Percentiles rank a stretch among this genome's conserved stretches.
These are phyloP conservation scores for Nigrospora sphaerica DNA, from an alignment of 2,329 filamentous ascomycete species.

Conservation along the genomic window DNA sequence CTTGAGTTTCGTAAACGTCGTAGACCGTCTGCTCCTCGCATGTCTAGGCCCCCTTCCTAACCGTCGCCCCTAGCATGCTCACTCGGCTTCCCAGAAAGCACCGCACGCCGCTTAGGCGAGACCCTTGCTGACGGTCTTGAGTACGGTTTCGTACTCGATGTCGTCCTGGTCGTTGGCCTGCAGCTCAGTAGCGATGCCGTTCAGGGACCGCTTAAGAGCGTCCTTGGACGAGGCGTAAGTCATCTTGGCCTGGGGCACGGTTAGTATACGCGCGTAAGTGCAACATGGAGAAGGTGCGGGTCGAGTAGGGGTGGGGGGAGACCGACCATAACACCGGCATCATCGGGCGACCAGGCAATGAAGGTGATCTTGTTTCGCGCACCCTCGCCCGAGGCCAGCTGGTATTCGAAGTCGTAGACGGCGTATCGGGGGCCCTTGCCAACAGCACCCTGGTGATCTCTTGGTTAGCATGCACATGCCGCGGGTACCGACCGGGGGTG, in stretches of 20 bases:
- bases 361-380: constrained; percentile 72
- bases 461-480: constrained; percentile 31
- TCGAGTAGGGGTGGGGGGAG: background rate
- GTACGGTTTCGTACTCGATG: constrained; percentile 68
- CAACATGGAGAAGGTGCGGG: background rate
- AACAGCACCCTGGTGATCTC: constrained; percentile 39
- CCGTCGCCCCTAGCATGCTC: background rate
- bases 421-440: constrained; percentile 73
- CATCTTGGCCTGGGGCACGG: constrained; percentile 66
- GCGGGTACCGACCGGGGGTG: background rate
- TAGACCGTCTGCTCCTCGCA: constrained; percentile 3
- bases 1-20: constrained; percentile 5
- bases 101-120: constrained; percentile 32
- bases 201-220: constrained; percentile 72
- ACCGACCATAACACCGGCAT: constrained; percentile 69
- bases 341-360: constrained; percentile 75
- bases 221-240: constrained; percentile 86
- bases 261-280: constrained; percentile 9
- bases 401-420: constrained; percentile 80
- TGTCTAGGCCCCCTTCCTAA: background rate
- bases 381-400: constrained; percentile 64
- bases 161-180: constrained; percentile 82
- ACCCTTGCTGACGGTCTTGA: constrained; percentile 60
- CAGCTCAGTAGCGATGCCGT: constrained; percentile 67
- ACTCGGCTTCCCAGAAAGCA: background rate